phyloP scores from a whole-genome alignment of 345 rosid species.

The Eucalyptus virginea region DNA sequence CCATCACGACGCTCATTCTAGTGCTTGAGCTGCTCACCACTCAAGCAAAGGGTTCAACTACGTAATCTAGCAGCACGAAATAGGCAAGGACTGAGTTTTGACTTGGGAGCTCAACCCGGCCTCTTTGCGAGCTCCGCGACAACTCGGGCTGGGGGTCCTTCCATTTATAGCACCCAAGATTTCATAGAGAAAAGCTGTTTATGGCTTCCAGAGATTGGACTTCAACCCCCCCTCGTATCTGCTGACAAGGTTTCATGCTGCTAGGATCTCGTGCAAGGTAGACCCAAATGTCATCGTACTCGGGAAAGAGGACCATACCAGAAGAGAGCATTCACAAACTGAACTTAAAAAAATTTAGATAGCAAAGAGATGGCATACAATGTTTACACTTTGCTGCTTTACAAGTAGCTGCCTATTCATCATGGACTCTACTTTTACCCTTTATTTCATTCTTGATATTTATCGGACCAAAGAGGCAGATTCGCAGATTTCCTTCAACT shows the following conservation, averaged over 20 bases:
- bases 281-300: not conserved
- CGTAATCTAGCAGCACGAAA: not conserved
- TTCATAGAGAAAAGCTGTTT: not conserved
- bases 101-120: not conserved
- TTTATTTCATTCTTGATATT: constrained; percentile 8
- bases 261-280: not conserved
- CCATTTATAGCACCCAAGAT: not conserved
- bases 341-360: not conserved
- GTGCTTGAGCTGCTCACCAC: not conserved
- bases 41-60: not conserved
- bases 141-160: not conserved
- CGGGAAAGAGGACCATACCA: not conserved
- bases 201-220: not conserved
- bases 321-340: not conserved
- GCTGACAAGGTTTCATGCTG: not conserved
- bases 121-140: not conserved
- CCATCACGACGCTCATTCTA: not conserved
- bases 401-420: not conserved
- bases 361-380: not conserved
- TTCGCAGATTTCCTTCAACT: constrained; percentile 33
- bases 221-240: not conserved
- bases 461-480: constrained; percentile 63
- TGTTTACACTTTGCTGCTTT: not conserved
- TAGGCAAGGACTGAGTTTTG: not conserved
- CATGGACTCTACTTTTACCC: constrained; percentile 13